A percentile compares a stretch with the other conserved stretches of the same genome.
Evolutionary conservation across 2,329 filamentous ascomycete genomes (phyloP).

Genomic region (Paecilomyces variotii): DNA sequence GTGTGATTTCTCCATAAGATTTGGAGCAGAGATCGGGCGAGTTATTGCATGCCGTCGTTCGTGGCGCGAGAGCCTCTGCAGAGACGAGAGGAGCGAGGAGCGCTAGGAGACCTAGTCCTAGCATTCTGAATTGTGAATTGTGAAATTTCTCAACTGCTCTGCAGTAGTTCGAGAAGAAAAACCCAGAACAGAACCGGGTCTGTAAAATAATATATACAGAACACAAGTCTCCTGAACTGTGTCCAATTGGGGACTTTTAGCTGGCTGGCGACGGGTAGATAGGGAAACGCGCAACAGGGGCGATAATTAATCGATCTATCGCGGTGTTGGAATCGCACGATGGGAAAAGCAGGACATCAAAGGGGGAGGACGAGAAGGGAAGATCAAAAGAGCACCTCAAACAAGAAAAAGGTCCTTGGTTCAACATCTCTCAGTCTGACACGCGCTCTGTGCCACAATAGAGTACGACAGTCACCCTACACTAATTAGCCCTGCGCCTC

Average conservation of each 20-base stretch:
- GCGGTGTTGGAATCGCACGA: neutral
- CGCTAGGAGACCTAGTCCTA: slow-evolving; percentile 18
- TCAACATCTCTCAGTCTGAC: neutral
- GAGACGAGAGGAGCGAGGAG: slow-evolving; percentile 19
- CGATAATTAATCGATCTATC: neutral
- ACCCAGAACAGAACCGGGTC: neutral
- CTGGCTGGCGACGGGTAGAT: too few relatives aligned
- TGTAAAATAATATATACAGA: neutral
- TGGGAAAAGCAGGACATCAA: neutral
- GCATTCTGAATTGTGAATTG: slow-evolving; percentile 14
- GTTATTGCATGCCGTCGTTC: slow-evolving; percentile 64
- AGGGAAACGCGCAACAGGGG: neutral
- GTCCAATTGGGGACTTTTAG: neutral
- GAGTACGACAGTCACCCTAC: neutral
- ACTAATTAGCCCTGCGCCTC: neutral
- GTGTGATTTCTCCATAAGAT: slow-evolving; percentile 66
- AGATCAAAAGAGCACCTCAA: neutral
- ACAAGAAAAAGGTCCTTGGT: neutral
- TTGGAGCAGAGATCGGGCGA: slow-evolving; percentile 64
- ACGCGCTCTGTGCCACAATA: neutral
- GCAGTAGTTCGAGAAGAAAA: neutral
- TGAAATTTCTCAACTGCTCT: neutral
- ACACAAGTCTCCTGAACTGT: neutral
- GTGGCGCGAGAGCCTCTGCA: slow-evolving; percentile 22
- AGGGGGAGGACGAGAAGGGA: neutral